Evolutionary conservation across 805 yeast species (phyloP).

Genomic region (Debaryomyces tyrocola): DNA sequence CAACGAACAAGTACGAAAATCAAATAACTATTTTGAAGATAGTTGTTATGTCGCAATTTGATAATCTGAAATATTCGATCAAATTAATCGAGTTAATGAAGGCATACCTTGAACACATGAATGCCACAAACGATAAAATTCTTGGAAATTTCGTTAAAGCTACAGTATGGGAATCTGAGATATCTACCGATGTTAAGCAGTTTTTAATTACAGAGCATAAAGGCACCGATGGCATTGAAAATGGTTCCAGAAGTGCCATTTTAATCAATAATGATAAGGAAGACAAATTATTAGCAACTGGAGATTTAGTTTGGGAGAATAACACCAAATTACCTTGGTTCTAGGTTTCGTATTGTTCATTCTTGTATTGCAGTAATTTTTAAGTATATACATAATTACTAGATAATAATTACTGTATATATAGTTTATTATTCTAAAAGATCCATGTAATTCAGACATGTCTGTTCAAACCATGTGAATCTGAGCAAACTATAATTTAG

Average conservation of each 20-base stretch:
- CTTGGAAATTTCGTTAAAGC: conserved; percentile 13
- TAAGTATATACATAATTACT: too few species aligned
- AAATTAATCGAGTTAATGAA: conserved; percentile 13
- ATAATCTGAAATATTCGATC: conserved; percentile 14
- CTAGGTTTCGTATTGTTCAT: conserved; percentile 9
- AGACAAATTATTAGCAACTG: conserved; percentile 21
- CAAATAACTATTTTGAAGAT: conserved; percentile 29
- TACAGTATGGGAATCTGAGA: conserved; percentile 37
- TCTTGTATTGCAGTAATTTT: too few species aligned
- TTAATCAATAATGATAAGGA: conserved; percentile 25
- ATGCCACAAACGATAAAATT: background rate
- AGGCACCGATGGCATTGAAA: conserved; percentile 26
- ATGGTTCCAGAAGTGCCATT: conserved; percentile 37
- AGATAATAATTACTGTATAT: too few species aligned
- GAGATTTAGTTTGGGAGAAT: conserved; percentile 39
- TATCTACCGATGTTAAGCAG: conserved; percentile 13
- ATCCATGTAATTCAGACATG: too few species aligned
- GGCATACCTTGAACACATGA: conserved; percentile 6
- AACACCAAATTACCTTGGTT: conserved; percentile 46
- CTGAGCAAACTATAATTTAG: background rate
- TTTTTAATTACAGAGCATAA: conserved; percentile 14
- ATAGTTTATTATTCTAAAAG: too few species aligned
- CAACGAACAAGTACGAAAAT: conserved; percentile 11
- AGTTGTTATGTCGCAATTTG: conserved; percentile 18
- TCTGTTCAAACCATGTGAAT: background rate